These are phyloP conservation scores for Neurospora crassa DNA, from an alignment of 2,329 filamentous ascomycete genomes.

Conservation along the genomic window DNA sequence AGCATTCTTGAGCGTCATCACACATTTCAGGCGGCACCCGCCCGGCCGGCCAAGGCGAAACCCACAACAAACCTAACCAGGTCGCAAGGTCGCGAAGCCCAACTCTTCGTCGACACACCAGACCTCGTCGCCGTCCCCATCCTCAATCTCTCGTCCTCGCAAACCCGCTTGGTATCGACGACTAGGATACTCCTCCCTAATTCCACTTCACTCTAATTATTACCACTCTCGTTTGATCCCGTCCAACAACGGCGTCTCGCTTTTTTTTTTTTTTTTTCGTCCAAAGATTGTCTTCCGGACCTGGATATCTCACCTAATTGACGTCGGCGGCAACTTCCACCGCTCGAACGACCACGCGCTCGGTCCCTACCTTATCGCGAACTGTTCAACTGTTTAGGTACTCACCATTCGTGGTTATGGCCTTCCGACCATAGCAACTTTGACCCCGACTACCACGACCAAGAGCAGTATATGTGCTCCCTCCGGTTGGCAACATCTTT, in stretches of 20 bases:
- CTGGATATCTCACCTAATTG: neutral
- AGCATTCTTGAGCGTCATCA: neutral
- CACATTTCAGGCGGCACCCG: neutral
- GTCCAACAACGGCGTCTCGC: neutral
- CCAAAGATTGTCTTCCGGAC: neutral
- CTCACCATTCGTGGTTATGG: slow-evolving; percentile 12
- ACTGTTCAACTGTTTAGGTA: slow-evolving; percentile 3
- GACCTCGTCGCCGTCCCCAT: neutral
- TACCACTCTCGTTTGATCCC: neutral
- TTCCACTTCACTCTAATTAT: neutral
- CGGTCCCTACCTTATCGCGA: slow-evolving; percentile 3
- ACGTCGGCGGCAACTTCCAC: neutral
- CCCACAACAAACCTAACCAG: neutral
- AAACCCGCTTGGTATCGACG: neutral
- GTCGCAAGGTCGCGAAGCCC: neutral
- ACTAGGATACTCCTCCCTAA: neutral
- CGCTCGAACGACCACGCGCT: slow-evolving; percentile 2
- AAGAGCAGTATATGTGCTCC: slow-evolving; percentile 12
- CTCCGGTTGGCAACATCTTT: slow-evolving; percentile 6
- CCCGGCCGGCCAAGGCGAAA: neutral
- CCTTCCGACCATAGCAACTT: slow-evolving; percentile 10
- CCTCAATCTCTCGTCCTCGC: neutral
- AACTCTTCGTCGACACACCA: neutral
- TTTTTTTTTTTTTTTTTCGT: neutral
- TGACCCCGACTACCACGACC: slow-evolving; percentile 10